Evolutionary conservation across 2,329 filamentous ascomycete genomes (phyloP).

Genomic region (Talaromyces pinophilus): DNA sequence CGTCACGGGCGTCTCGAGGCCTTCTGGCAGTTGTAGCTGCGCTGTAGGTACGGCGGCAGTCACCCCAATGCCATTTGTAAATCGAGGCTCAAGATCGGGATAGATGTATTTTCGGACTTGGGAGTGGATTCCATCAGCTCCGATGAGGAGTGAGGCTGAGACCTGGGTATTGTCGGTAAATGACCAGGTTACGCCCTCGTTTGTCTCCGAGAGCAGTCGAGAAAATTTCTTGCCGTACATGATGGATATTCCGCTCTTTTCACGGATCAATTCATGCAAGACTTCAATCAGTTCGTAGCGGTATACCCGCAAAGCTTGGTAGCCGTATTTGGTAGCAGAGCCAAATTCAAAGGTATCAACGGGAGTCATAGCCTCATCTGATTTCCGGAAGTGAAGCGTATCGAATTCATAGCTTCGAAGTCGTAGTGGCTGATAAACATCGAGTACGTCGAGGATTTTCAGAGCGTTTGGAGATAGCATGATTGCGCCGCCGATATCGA

Average conservation of each 20-base stretch:
- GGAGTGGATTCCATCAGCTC: conserved; percentile 63
- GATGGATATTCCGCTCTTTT: conserved; percentile 41
- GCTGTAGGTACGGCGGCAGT: conserved; percentile 22
- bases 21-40: conserved; percentile 15
- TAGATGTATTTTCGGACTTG: conserved; percentile 55
- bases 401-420: conserved; percentile 12
- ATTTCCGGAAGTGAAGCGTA: conserved; percentile 12
- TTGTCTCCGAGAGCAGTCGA: conserved; percentile 45
- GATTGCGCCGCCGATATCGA: conserved; percentile 35
- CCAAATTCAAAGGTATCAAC: conserved; percentile 22
- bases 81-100: conserved; percentile 52
- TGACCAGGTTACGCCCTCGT: conserved; percentile 46
- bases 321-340: conserved; percentile 8
- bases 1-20: conserved; percentile 35
- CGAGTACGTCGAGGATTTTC: conserved; percentile 32
- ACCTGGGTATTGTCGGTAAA: conserved; percentile 50
- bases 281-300: conserved; percentile 15
- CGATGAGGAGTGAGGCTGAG: conserved; percentile 52
- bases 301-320: conserved; percentile 19
- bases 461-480: conserved; percentile 36
- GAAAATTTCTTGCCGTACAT: conserved; percentile 49
- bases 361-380: conserved; percentile 8
- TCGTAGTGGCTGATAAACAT: conserved; percentile 15
- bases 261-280: conserved; percentile 3
- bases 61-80: conserved; percentile 47